Conservation (phyloP, 257 asterid species). For the Perilla frutescens region DNA sequence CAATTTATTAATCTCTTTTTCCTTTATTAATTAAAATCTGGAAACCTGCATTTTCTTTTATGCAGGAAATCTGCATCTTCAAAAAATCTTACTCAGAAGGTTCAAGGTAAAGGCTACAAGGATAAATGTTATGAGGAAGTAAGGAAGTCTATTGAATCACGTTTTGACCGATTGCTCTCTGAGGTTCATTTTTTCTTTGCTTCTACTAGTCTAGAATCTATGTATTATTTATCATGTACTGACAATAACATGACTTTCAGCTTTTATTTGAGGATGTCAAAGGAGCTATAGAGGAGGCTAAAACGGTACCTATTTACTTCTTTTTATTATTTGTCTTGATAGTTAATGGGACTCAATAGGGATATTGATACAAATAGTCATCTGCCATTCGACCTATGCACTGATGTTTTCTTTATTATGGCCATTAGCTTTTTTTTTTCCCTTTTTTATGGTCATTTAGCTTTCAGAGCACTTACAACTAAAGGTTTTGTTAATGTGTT, state of each 20-base stretch:
- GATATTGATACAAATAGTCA: background rate
- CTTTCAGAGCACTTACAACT: no score
- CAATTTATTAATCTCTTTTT: constrained; percentile 19
- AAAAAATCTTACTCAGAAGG: constrained; percentile 49
- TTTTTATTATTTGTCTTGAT: constrained; percentile 8
- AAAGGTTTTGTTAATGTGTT: no score
- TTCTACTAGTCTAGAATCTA: constrained; percentile 22
- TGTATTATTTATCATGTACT: constrained; percentile 30
- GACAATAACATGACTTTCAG: constrained; percentile 44
- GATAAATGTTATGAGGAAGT: constrained; percentile 93
- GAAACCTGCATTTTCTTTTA: constrained; percentile 5
- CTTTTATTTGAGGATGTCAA: constrained; percentile 72
- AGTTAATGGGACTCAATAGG: constrained; percentile 1
- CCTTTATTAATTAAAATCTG: background rate
- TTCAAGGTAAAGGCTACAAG: constrained; percentile 92
- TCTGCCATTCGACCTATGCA: background rate
- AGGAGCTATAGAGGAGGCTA: constrained; percentile 96
- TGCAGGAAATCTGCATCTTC: constrained; percentile 53
- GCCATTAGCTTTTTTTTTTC: no score
- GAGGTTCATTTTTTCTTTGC: constrained; percentile 58
- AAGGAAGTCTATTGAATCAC: constrained; percentile 85
- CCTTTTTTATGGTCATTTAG: no score
- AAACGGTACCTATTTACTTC: constrained; percentile 58
- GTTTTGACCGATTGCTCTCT: constrained; percentile 75
- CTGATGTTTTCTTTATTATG: background rate